Evolutionary conservation across 2,329 filamentous ascomycete genomes (phyloP), one percentile per base, ranked within the genome.

Genomic region (Nothophoma quercina): DNA sequence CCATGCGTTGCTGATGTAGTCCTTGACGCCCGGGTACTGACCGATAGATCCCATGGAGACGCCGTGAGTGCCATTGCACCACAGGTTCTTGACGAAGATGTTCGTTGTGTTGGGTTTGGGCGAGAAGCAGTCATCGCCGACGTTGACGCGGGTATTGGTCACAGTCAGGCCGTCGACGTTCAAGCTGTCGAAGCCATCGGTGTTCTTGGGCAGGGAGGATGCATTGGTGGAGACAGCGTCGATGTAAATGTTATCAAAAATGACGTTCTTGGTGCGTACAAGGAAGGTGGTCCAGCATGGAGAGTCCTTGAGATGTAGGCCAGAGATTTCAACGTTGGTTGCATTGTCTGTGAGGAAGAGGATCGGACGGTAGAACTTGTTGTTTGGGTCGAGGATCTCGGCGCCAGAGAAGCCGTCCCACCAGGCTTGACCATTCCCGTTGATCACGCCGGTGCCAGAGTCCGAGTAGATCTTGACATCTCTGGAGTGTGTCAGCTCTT

Each of bases 261-360:
- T 75, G 41, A 85, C 72, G 54, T 84, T 81, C 64, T 84, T 76
- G 59, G 78, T 84, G 25, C 80, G 79, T 12, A 86, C 82, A 28
- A 87, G 75, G 59, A 86, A 87, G 63, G 84, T 87, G 2, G 81
- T 85, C 84, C 85, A 87, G 74, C 83, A 85, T 1, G 85, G 84
- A 0, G 83, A 85, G 66, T 85, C 82, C 53, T 85, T 80, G 60
- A 86, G 78, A 13, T 81, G 80, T 45, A 87, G 84, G 1, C 85
- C 85, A 28, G 81, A 78, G 5, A 87, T 78, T 3, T 78, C 77
- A 2, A 87, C 67, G 18, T 84, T 81, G 4, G 83, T 86, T 0
- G 83, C 81, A 39, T 86, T 86, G 65, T 86, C 82, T 0, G 83
- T 84, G 29, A 85, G 76, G 71, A 87, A 87, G 2, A 87, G 76